Evolutionary conservation across 345 rosid species (phyloP).

Genomic region (Ailanthus altissimus): DNA sequence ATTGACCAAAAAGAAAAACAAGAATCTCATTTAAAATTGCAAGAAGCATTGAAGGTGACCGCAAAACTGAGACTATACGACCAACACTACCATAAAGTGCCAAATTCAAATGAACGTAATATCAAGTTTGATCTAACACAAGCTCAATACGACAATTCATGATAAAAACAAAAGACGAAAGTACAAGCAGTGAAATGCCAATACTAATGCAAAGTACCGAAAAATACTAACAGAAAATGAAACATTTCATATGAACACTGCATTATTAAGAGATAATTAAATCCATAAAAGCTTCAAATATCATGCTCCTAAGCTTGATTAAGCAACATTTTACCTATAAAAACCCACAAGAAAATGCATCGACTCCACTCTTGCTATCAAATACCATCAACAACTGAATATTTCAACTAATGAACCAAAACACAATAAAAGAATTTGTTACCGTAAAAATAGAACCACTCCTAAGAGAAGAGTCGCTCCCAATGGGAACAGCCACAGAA

Average conservation of each 20-base stretch:
- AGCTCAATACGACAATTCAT: neutral
- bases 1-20: too few species aligned
- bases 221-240: neutral
- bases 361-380: too few species aligned
- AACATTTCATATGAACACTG: neutral
- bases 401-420: neutral
- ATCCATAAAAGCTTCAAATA: neutral
- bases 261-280: neutral
- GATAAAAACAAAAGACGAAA: neutral
- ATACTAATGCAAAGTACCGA: neutral
- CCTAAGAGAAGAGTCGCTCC: slow-evolving; percentile 38
- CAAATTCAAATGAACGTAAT: neutral
- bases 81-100: neutral
- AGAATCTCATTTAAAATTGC: neutral
- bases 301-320: neutral
- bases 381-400: neutral
- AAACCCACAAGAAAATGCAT: neutral
- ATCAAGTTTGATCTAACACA: neutral
- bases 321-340: neutral
- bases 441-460: slow-evolving; percentile 52
- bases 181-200: neutral
- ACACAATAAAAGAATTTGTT: neutral
- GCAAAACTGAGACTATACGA: neutral
- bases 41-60: neutral
- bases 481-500: slow-evolving; percentile 41